phyloP scores from a whole-genome alignment of 23 red algal genomes.

The Porphyridium purpureum region DNA sequence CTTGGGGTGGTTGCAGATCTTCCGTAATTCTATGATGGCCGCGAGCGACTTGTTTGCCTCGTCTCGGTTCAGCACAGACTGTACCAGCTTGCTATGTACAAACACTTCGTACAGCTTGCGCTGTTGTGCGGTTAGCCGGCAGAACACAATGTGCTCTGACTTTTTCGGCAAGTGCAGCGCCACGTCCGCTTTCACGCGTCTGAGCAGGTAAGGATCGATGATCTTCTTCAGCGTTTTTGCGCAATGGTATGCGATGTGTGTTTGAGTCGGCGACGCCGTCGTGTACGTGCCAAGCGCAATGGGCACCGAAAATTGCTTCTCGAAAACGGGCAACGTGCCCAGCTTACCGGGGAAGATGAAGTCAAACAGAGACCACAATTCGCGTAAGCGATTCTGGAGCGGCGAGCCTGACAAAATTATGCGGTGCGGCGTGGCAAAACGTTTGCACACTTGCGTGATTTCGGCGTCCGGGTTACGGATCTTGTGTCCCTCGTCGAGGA shows the following conservation, averaged over 20 bases:
- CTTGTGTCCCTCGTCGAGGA: conserved; percentile 92
- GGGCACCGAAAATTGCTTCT: conserved; percentile 77
- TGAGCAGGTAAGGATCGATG: conserved; percentile 75
- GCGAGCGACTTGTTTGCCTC: conserved; percentile 55
- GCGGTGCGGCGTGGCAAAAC: conserved; percentile 73
- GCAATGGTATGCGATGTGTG: conserved; percentile 90
- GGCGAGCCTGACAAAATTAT: conserved; percentile 88
- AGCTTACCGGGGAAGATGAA: conserved; percentile 95
- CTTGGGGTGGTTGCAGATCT: conserved; percentile 93
- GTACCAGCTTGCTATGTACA: conserved; percentile 36
- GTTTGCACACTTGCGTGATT: conserved; percentile 72
- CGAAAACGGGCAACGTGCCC: conserved; percentile 83
- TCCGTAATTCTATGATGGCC: conserved; percentile 68
- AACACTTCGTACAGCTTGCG: conserved; percentile 61
- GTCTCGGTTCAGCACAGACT: conserved; percentile 27
- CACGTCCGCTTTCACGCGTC: conserved; percentile 90
- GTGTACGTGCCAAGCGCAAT: conserved; percentile 86
- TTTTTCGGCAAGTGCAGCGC: conserved; percentile 78
- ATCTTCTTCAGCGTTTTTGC: conserved; percentile 55
- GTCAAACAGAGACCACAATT: conserved; percentile 96
- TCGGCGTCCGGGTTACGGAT: conserved; percentile 93
- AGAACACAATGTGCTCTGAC: conserved; percentile 83
- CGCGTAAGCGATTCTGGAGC: conserved; percentile 86
- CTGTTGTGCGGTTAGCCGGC: conserved; percentile 54
- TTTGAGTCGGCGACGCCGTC: conserved; percentile 66